Conservation (phyloP, 179 eudicot species). For the Heliamphora pulchella region DNA sequence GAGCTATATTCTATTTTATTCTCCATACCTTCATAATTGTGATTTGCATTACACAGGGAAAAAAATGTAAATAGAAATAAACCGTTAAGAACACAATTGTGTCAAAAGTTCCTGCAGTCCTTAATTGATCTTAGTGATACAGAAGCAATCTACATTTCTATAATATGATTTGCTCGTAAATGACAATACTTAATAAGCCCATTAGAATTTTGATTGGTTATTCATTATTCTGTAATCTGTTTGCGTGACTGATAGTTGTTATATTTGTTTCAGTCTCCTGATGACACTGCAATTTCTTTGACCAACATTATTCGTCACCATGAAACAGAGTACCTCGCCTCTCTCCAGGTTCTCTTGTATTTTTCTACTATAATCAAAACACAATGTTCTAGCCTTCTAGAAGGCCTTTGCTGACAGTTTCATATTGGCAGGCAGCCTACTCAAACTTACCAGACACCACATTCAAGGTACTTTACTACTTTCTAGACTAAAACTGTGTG, state of each 20-base stretch:
- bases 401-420: constrained; percentile 19
- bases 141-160: neutral
- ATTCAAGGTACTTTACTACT: constrained; percentile 91
- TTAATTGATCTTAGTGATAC: neutral
- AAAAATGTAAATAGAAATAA: neutral
- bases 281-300: constrained; percentile 67
- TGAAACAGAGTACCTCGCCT: constrained; percentile 79
- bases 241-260: constrained; percentile 16
- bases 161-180: neutral
- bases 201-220: neutral
- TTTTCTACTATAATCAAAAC: neutral
- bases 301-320: constrained; percentile 74
- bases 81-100: neutral
- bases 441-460: constrained; percentile 85
- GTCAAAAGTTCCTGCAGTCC: neutral
- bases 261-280: constrained; percentile 60
- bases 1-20: neutral
- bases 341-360: constrained; percentile 64
- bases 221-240: neutral
- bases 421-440: constrained; percentile 64
- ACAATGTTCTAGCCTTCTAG: no score
- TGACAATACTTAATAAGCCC: neutral
- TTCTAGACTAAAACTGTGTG: neutral
- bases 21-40: neutral
- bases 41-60: neutral